A percentile compares a stretch with the other conserved stretches of the same genome.
These are phyloP conservation scores for Graphilbum fragrans DNA, from an alignment of 2,329 filamentous ascomycete genomes.

Conservation along the genomic window DNA sequence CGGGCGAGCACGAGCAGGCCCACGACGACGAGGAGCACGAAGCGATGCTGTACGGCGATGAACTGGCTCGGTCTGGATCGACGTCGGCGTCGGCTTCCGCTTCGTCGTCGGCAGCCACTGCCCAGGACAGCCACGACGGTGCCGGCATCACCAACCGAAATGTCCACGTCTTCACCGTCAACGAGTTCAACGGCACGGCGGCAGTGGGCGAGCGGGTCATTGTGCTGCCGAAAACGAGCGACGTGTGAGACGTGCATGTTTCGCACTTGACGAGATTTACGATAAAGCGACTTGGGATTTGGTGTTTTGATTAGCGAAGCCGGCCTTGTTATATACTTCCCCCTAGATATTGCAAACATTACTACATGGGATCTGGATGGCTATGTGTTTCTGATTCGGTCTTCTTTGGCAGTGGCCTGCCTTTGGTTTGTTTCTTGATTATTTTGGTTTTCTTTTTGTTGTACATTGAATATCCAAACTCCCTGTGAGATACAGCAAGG, in stretches of 20 bases:
- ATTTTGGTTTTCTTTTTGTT: too few relatives aligned
- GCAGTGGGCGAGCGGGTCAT: conserved; percentile 3
- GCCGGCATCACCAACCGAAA: background rate
- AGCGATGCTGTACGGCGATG: background rate
- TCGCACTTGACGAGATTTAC: background rate
- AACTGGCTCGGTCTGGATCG: background rate
- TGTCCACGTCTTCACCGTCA: background rate
- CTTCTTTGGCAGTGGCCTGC: too few relatives aligned
- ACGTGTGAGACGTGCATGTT: background rate
- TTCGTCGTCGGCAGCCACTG: background rate
- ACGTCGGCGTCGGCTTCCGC: background rate
- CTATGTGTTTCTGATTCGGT: too few relatives aligned
- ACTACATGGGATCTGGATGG: too few relatives aligned
- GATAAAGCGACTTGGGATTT: background rate
- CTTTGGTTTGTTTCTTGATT: too few relatives aligned
- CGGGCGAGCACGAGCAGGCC: background rate
- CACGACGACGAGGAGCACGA: background rate
- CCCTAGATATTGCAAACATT: too few relatives aligned
- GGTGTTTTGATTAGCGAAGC: too few relatives aligned
- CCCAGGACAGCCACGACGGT: background rate
- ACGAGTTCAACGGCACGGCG: background rate
- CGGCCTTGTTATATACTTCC: too few relatives aligned
- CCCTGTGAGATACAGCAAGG: too few relatives aligned
- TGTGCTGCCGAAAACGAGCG: background rate
- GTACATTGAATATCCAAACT: too few relatives aligned